Conservation (phyloP, 78 protist species). For the slime mould (Dictyostelium discoideum) region DNA sequence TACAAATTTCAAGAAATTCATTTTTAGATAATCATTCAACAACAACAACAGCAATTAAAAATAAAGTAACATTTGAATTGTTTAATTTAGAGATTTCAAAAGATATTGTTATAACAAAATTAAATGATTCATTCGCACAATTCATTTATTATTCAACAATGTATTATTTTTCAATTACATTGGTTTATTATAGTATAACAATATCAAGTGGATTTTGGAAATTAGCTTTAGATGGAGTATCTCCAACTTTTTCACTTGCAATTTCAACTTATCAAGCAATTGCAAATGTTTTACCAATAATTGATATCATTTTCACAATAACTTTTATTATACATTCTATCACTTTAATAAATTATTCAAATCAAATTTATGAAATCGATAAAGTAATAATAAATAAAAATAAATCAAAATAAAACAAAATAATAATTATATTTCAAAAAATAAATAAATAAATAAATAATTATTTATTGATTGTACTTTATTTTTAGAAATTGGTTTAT, state of each 20-base stretch:
- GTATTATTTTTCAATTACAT: background rate
- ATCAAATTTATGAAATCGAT: background rate
- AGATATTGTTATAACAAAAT: background rate
- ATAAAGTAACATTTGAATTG: background rate
- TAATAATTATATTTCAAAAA: too few species aligned
- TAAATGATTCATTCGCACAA: background rate
- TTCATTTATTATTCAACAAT: background rate
- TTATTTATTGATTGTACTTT: too few species aligned
- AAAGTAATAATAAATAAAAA: background rate
- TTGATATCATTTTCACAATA: background rate
- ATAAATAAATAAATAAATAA: too few species aligned
- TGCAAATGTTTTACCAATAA: background rate
- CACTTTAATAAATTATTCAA: background rate
- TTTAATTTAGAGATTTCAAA: slow-evolving; percentile 2
- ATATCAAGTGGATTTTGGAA: slow-evolving; percentile 9
- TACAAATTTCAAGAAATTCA: background rate
- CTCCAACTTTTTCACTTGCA: background rate
- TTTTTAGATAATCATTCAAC: background rate
- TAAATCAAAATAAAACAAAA: background rate
- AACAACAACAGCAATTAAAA: background rate
- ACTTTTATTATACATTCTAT: background rate
- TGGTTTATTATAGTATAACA: background rate
- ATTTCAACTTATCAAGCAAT: background rate
- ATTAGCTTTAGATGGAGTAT: background rate
- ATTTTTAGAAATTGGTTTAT: too few species aligned